These are phyloP conservation scores for Podospora didyma DNA, from an alignment of 495 filamentous ascomycete species.

Conservation along the genomic window DNA sequence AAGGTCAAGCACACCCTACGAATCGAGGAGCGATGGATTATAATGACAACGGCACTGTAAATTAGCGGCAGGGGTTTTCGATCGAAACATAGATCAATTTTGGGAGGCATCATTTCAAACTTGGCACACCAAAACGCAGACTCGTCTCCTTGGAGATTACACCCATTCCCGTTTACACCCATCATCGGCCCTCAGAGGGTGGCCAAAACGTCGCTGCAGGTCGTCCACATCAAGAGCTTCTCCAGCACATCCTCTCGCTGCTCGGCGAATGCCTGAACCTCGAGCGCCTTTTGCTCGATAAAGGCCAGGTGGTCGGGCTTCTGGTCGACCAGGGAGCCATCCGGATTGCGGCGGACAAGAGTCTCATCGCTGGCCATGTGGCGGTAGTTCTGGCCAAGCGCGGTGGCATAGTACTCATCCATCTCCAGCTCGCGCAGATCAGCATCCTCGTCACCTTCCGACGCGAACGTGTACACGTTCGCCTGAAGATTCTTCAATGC, in stretches of 20 bases:
- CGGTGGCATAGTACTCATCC: background rate
- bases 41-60: too few species aligned
- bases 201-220: background rate
- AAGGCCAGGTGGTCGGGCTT: background rate
- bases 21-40: too few species aligned
- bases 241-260: background rate
- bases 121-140: too few species aligned
- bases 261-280: background rate
- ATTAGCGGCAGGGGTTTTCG: too few species aligned
- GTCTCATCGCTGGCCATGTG: background rate
- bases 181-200: too few species aligned
- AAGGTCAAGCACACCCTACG: too few species aligned
- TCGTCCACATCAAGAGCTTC: background rate
- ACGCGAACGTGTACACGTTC: background rate
- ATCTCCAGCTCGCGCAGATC: background rate
- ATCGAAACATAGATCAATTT: too few species aligned
- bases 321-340: background rate
- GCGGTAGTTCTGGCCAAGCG: background rate
- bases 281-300: background rate
- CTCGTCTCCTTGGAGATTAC: too few species aligned
- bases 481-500: background rate
- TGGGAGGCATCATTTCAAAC: too few species aligned
- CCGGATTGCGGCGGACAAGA: background rate
- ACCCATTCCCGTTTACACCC: too few species aligned
- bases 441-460: background rate